phyloP scores from a whole-genome alignment of 306 rosid genomes.

The Ammopiptanthus mongolicus region DNA sequence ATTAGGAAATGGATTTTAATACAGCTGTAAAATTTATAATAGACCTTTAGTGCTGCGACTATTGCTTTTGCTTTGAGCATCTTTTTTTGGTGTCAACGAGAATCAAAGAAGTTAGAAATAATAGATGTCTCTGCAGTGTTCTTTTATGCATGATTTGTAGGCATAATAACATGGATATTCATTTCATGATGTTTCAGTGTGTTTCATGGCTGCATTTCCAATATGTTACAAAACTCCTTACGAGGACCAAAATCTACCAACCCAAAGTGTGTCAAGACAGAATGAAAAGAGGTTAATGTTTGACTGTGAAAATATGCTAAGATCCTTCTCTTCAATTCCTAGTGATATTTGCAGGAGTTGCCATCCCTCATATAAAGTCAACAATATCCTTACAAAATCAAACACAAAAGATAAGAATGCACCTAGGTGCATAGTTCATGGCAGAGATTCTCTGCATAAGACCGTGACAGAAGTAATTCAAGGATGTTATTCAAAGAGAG shows the following conservation, averaged over 20 bases:
- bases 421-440: neutral
- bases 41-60: neutral
- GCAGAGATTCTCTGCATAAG: slow-evolving; percentile 10
- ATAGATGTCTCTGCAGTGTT: neutral
- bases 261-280: slow-evolving; percentile 7
- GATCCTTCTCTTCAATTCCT: slow-evolving; percentile 11
- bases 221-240: slow-evolving; percentile 36
- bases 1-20: neutral
- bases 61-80: neutral
- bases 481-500: slow-evolving; percentile 22
- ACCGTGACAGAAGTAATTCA: neutral
- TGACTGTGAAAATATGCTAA: neutral
- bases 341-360: slow-evolving; percentile 5
- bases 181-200: neutral
- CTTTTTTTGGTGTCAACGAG: neutral
- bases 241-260: slow-evolving; percentile 29
- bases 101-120: neutral
- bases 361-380: neutral
- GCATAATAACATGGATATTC: neutral
- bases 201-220: slow-evolving; percentile 56
- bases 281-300: slow-evolving; percentile 20
- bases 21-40: neutral
- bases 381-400: neutral
- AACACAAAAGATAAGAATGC: neutral
- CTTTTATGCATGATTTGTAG: neutral